phyloP scores from a whole-genome alignment of 495 filamentous ascomycete species.

The Penicillium waksmanii region DNA sequence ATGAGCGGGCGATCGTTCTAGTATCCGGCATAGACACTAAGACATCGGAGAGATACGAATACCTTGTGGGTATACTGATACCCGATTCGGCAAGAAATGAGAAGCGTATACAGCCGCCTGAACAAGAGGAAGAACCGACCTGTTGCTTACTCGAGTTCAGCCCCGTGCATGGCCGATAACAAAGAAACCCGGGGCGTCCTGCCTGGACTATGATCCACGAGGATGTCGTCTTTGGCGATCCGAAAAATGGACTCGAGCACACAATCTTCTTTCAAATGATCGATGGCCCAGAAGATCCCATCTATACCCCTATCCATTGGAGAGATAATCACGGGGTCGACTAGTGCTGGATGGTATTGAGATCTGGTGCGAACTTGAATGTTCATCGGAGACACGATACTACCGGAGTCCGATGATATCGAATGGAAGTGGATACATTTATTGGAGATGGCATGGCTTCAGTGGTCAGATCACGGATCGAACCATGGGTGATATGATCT shows the following conservation, averaged over 20 bases:
- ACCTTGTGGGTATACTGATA: constrained; percentile 1
- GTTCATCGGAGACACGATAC: background rate
- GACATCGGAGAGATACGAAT: background rate
- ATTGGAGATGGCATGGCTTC: background rate
- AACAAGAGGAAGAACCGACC: background rate
- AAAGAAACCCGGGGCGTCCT: background rate
- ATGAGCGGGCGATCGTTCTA: background rate
- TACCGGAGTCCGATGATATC: background rate
- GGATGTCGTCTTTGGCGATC: constrained; percentile 1
- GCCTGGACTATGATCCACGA: constrained; percentile 8
- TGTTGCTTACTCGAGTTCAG: constrained; percentile 8
- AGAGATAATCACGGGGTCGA: constrained; percentile 5
- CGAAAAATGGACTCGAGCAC: background rate
- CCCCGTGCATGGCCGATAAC: background rate
- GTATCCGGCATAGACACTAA: background rate
- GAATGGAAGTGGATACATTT: background rate
- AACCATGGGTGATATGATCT: background rate
- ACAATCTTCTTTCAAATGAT: background rate
- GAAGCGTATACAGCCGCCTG: constrained; percentile 6
- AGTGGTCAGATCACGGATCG: background rate
- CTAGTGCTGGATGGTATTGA: constrained; percentile 1
- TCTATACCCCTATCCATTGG: constrained; percentile 1
- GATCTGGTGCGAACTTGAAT: background rate
- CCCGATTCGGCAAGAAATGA: background rate
- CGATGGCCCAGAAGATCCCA: background rate